Base-by-base conservation (phyloP, 2,329 filamentous ascomycete species). In the Fonsecaea pedrosoi region DNA sequence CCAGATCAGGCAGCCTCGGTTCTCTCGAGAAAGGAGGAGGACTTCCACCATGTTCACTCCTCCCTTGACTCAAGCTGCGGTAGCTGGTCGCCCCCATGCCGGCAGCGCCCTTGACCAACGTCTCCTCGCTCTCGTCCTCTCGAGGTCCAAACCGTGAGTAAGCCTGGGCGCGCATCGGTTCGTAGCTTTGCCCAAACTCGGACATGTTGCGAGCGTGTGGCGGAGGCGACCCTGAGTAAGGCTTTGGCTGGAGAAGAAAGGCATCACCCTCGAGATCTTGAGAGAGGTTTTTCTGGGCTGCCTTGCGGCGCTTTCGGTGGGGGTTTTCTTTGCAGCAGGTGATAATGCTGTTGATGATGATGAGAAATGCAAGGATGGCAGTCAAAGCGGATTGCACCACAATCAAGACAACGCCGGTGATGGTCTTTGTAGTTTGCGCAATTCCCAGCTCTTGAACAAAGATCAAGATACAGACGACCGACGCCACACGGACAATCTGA, bases 391-490 rank as follows among this genome's bases (percentile, higher is more conserved):
- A 92, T 80, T 99, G 95, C 4, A 98, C 85, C n/a, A 89, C 92
- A 71, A 98, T 95, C 66, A 99, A 85, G 15, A 93, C 92, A n/a
- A 98, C 87, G 63, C 95, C 95, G 15, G 92, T 94, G 58, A 98
- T 87, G 0, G 95, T 98, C 82, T 97, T 92, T 9, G 94, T 97
- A 9, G 94, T 96, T 78, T 97, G 90, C 5, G 89, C 86, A 72
- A 99, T 90, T 65, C 91, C 92, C 62, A 99, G 88, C 80, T 98
- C 90, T 76, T 98, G 91, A 34, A 98, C 94, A 74, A 98, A 99
- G 60, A 98, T 84, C 71, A 99, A 82, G 73, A 98, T 92, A 81
- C 94, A 97, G 62, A 87, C 85, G 6, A 97, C 91, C 0, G 94
- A 97, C 59, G 97, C 81, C 12, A 97, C 90, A 53, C 95, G 91